Evolutionary conservation across 2,329 filamentous ascomycete species (phyloP), one percentile per base, ranked within the genome.

Genomic region (Aureobasidium pullulans): DNA sequence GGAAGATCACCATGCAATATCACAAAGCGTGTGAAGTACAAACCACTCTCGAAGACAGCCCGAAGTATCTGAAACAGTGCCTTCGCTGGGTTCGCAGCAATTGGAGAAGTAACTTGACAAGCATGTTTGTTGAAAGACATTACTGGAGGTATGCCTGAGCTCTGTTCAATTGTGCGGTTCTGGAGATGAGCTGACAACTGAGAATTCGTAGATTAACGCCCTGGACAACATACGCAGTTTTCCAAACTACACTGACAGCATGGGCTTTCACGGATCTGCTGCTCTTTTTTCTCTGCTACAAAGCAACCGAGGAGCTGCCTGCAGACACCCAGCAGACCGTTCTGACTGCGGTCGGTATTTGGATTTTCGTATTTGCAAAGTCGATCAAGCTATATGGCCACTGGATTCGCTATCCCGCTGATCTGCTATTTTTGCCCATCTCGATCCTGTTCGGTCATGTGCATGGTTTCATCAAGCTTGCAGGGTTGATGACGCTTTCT

Each of bases 1-100:
- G 90, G 89, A 90, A 95, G 76, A 96, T 92, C 23, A 93, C 89
- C 80, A 89, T 96, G 73, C 93, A 97, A 76, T 96, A 96, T 76
- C 87, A 96, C 72, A 84, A 82, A 49, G 90, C 95, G 70, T 95
- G 90, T 68, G 89, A 95, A 74, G 87, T 97, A 62, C 86, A 94
- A 77, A 97, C 93, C 29, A 96, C 92, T 3, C 81, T 97, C 42
- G 93, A 96, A 73, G 89, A 93, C 71, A 88, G 92, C 70, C 79
- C 82, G 60, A 95, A 92, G 70, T 97, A 96, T 70, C 78, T 97
- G 64, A 93, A 90, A 71, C 93, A 97, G 75, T 97, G 93, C 75
- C 84, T 93, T 48, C 84, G 93, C 49, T 97, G 93, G 93, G 91
- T 94, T 44, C 86, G 93, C 69, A 96, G 92, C 79, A 97, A 97